Evolutionary conservation across 1,284 basidiomycete genomes (phyloP).

Genomic region (Cronartium quercuum): DNA sequence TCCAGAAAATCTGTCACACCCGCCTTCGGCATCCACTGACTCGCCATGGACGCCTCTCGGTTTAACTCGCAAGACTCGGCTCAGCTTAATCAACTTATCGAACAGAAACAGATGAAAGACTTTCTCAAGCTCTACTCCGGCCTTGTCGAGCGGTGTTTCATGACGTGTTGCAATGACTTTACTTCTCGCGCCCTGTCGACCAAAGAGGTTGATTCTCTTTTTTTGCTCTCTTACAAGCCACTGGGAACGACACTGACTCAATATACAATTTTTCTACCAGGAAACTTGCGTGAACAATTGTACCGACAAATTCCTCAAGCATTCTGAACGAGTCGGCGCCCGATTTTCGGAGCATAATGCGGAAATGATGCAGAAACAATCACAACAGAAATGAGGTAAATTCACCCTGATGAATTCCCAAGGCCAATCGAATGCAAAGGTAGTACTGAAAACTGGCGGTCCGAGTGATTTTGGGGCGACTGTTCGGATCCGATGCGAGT

Average conservation of each 20-base stretch:
- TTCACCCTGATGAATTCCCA: too few relatives aligned
- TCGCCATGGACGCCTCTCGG: constrained; percentile 30
- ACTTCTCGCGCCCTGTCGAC: constrained; percentile 85
- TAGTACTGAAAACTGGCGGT: too few relatives aligned
- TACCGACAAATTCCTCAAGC: constrained; percentile 91
- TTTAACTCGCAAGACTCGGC: constrained; percentile 22
- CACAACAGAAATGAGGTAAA: neutral
- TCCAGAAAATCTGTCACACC: too few relatives aligned
- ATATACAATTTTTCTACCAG: constrained; percentile 49
- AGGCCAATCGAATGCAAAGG: too few relatives aligned
- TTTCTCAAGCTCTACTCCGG: constrained; percentile 94
- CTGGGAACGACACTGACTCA: too few relatives aligned
- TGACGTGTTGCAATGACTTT: constrained; percentile 89
- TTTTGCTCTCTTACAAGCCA: constrained; percentile 3
- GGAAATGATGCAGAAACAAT: constrained; percentile 37
- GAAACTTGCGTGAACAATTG: constrained; percentile 59
- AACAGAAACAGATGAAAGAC: constrained; percentile 78
- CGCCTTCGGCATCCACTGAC: too few relatives aligned
- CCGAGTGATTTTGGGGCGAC: too few relatives aligned
- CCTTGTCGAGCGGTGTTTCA: constrained; percentile 93
- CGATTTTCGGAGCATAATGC: constrained; percentile 85
- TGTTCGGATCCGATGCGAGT: too few relatives aligned
- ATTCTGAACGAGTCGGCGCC: constrained; percentile 87
- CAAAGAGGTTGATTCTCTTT: constrained; percentile 66
- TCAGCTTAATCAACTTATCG: constrained; percentile 18